These are phyloP conservation scores for Solanum hybrid DNA, from an alignment of 305 asterid genomes.

Conservation along the genomic window DNA sequence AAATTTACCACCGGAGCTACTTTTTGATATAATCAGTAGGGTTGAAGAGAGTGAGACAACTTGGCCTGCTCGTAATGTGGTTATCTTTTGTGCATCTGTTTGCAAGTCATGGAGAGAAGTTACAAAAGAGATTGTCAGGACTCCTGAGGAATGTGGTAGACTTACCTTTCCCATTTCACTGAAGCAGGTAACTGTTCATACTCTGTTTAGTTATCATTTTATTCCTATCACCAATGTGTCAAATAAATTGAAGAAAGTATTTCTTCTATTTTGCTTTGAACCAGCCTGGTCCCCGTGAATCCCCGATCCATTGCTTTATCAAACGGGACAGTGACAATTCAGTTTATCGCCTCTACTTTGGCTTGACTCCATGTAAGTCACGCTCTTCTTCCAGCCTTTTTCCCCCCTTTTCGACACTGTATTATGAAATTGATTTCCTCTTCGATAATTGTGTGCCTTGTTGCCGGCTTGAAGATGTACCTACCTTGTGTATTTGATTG, in stretches of 20 bases:
- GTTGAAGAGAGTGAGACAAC: constrained; percentile 88
- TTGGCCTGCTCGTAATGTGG: constrained; percentile 86
- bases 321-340: constrained; percentile 63
- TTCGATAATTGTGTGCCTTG: neutral
- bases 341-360: constrained; percentile 45
- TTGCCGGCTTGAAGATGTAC: neutral
- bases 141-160: constrained; percentile 89
- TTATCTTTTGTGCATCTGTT: constrained; percentile 80
- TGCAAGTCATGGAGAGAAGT: constrained; percentile 89
- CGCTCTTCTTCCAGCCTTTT: neutral
- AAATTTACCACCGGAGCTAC: constrained; percentile 76
- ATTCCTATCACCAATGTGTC: neutral
- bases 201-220: neutral
- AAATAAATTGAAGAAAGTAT: neutral
- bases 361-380: constrained; percentile 72
- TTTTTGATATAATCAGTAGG: constrained; percentile 70
- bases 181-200: constrained; percentile 51
- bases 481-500: neutral
- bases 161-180: constrained; percentile 87
- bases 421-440: neutral
- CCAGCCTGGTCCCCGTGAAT: constrained; percentile 72
- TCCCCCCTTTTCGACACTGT: neutral
- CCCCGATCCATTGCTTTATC: constrained; percentile 70
- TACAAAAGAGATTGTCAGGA: constrained; percentile 85
- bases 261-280: neutral